These are phyloP conservation scores for Gyrodon lividus DNA, from an alignment of 768 basidiomycete genomes.

Conservation along the genomic window DNA sequence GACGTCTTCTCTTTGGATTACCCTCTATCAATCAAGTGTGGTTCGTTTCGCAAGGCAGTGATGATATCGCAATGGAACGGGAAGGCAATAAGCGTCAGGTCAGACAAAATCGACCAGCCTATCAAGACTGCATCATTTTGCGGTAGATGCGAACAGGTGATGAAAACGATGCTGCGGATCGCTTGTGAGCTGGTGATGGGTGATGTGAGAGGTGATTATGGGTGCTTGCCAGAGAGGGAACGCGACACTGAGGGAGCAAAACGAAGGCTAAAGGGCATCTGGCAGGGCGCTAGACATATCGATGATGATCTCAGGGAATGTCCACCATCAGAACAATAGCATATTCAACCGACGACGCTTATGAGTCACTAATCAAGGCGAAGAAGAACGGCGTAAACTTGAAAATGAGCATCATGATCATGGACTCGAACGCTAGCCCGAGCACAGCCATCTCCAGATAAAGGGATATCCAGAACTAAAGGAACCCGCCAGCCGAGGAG, in stretches of 20 bases:
- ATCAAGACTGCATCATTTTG: conserved; percentile 34
- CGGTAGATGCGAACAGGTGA: conserved; percentile 31
- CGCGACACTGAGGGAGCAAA: conserved; percentile 32
- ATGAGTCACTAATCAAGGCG: no score
- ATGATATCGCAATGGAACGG: conserved; percentile 12
- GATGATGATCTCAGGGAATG: no score
- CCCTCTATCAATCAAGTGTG: no score
- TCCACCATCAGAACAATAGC: no score
- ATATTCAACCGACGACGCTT: no score
- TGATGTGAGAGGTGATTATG: not conserved
- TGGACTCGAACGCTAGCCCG: no score
- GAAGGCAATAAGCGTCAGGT: conserved; percentile 19
- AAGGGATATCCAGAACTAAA: no score
- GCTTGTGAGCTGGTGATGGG: conserved; percentile 22
- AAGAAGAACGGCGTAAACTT: no score
- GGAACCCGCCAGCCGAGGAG: no score
- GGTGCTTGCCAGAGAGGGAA: conserved; percentile 31
- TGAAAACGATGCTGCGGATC: conserved; percentile 36
- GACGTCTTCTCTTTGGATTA: not conserved
- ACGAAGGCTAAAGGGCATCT: conserved; percentile 38
- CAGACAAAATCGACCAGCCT: conserved; percentile 31
- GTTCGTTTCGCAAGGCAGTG: not conserved
- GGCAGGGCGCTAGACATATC: no score
- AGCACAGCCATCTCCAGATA: no score
- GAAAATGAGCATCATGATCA: no score